These are phyloP conservation scores for Thuja plicata DNA, from an alignment of 83 land plant genomes.

Conservation along the genomic window DNA sequence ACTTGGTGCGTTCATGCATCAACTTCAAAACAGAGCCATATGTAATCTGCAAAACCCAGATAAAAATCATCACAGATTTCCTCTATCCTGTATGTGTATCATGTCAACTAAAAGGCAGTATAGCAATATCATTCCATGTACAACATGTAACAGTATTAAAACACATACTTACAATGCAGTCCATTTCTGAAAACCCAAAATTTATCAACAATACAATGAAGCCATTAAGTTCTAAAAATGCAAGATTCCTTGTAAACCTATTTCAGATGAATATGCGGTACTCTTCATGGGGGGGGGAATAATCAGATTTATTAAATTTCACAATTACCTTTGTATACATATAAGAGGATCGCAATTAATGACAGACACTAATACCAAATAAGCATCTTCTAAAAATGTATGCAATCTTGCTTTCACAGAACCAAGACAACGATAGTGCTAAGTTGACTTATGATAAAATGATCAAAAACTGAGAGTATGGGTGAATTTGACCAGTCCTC, in stretches of 20 bases:
- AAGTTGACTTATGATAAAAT: neutral
- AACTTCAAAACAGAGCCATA: conserved; percentile 86
- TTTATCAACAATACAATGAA: neutral
- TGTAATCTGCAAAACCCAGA: conserved; percentile 60
- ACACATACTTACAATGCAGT: neutral
- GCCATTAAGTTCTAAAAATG: neutral
- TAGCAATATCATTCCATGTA: neutral
- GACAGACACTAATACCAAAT: neutral
- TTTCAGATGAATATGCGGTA: neutral
- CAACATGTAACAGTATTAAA: neutral
- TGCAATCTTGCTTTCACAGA: neutral
- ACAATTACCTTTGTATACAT: neutral
- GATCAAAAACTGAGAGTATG: too few relatives aligned
- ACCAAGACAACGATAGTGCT: neutral
- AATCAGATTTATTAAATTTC: neutral
- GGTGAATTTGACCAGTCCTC: too few relatives aligned
- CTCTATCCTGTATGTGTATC: neutral
- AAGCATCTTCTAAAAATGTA: neutral
- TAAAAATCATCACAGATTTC: conserved; percentile 4
- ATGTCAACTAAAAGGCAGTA: neutral
- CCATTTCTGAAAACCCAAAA: neutral
- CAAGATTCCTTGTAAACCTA: neutral
- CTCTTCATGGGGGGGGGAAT: neutral
- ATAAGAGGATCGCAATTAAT: neutral
- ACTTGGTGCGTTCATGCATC: conserved; percentile 88